Evolutionary conservation across 2,329 filamentous ascomycete species (phyloP).

Genomic region (Penicillium occitanis): DNA sequence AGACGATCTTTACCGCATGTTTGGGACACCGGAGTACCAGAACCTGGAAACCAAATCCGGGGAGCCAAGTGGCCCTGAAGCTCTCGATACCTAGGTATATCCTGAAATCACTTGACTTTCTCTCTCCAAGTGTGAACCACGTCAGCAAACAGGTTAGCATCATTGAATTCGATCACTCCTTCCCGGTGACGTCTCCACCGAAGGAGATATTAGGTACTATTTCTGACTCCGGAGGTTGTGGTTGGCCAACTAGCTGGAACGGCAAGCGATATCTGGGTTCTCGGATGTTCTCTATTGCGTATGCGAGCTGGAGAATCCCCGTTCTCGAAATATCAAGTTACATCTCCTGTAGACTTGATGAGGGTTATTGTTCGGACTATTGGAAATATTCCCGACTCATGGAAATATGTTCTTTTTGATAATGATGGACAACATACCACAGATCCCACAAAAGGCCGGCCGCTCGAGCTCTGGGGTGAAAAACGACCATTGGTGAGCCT

Average conservation of each 20-base stretch:
- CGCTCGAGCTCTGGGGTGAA: neutral
- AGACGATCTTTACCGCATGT: neutral
- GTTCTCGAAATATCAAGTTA: neutral
- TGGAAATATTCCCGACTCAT: neutral
- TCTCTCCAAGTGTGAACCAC: neutral
- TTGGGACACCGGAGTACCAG: neutral
- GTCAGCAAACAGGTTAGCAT: neutral
- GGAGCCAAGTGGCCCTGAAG: neutral
- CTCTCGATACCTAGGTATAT: neutral
- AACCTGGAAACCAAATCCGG: neutral
- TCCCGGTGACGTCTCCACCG: neutral
- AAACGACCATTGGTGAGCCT: neutral
- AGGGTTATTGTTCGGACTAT: neutral
- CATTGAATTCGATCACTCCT: neutral
- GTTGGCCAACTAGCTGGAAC: neutral
- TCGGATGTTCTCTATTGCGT: neutral
- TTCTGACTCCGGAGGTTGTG: neutral
- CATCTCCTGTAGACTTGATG: neutral
- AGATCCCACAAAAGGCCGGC: neutral
- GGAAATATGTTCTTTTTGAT: neutral
- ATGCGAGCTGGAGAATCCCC: neutral
- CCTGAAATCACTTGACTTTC: neutral
- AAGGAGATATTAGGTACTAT: neutral
- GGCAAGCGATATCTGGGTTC: neutral
- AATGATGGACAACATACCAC: neutral